A percentile compares a stretch with the other conserved stretches of the same genome.
These are phyloP conservation scores for Lithospermum erythrorhizon DNA, from an alignment of 257 asterid genomes.

Conservation along the genomic window DNA sequence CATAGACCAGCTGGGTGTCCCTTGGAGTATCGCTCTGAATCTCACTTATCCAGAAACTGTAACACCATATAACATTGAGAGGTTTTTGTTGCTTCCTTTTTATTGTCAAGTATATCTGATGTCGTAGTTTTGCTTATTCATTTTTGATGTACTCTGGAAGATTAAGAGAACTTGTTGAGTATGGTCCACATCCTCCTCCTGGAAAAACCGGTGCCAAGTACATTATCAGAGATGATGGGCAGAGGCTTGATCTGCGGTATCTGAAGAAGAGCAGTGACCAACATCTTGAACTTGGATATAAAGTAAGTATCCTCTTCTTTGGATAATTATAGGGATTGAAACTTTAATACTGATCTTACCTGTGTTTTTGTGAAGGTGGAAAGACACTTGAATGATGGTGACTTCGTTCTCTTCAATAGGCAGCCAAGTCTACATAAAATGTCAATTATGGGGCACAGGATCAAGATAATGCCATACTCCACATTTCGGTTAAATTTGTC, in stretches of 20 bases:
- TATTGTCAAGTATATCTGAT: not conserved
- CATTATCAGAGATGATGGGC: conserved; percentile 97
- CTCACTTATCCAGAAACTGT: conserved; percentile 99
- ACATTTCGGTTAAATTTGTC: conserved; percentile 93
- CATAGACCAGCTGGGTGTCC: conserved; percentile 92
- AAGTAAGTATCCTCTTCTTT: conserved; percentile 29
- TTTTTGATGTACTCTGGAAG: conserved; percentile 22
- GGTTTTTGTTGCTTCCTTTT: conserved; percentile 29
- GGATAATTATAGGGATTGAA: not conserved
- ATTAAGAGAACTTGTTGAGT: conserved; percentile 93
- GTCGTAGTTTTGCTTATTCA: not conserved
- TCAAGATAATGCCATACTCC: conserved; percentile 97
- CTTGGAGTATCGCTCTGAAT: conserved; percentile 98
- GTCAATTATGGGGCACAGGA: conserved; percentile 99
- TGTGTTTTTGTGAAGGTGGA: conserved; percentile 62
- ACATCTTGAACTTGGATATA: conserved; percentile 93
- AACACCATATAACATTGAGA: conserved; percentile 96
- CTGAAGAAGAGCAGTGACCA: conserved; percentile 96
- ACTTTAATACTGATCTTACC: conserved; percentile 13
- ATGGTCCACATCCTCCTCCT: conserved; percentile 99
- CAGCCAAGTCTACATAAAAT: conserved; percentile 98
- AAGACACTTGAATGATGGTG: conserved; percentile 97
- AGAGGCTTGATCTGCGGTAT: conserved; percentile 97
- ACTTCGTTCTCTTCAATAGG: conserved; percentile 86
- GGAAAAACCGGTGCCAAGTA: conserved; percentile 98